Conservation (phyloP, 2,329 filamentous ascomycete species). For the Aspergillus neoniger region DNA sequence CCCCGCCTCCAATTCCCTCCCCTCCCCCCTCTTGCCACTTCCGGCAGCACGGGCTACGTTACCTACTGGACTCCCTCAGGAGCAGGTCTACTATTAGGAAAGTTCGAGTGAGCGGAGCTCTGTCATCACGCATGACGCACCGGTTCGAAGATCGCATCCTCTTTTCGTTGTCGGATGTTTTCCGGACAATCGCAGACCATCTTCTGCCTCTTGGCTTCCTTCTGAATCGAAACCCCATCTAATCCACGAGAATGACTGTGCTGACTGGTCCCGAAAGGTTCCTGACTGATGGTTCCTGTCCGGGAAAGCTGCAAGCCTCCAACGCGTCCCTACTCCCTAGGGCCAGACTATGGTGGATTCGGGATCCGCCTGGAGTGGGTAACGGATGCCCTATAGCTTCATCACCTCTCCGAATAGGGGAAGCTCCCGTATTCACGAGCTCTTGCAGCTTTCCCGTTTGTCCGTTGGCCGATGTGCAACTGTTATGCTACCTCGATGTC, state of each 20-base stretch:
- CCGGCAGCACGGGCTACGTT: slow-evolving; percentile 8
- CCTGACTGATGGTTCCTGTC: slow-evolving; percentile 18
- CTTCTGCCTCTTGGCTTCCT: background rate
- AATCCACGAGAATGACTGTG: background rate
- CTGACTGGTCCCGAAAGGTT: slow-evolving; percentile 11
- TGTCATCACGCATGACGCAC: slow-evolving; percentile 12
- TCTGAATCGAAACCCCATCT: background rate
- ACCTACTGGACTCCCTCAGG: background rate
- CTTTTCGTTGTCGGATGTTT: slow-evolving; percentile 13
- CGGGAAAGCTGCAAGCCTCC: slow-evolving; percentile 9
- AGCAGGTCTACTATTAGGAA: background rate
- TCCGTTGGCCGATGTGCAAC: background rate
- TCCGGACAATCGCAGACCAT: slow-evolving; percentile 10
- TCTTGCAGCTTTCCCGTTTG: slow-evolving; percentile 8
- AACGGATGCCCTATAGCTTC: slow-evolving; percentile 21
- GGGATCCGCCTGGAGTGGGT: slow-evolving; percentile 24
- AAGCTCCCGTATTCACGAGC: slow-evolving; percentile 20
- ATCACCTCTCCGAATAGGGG: slow-evolving; percentile 19
- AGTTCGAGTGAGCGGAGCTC: background rate
- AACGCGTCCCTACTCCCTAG: slow-evolving; percentile 12
- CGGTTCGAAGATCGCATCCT: slow-evolving; percentile 13
- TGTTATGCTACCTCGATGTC: slow-evolving; percentile 1
- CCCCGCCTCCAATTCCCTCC: slow-evolving; percentile 10
- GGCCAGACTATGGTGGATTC: slow-evolving; percentile 16
- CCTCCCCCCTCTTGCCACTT: slow-evolving; percentile 7